These are phyloP conservation scores for Cryptococcus jaspeensis DNA, from an alignment of 1,284 basidiomycete genomes.

Conservation along the genomic window DNA sequence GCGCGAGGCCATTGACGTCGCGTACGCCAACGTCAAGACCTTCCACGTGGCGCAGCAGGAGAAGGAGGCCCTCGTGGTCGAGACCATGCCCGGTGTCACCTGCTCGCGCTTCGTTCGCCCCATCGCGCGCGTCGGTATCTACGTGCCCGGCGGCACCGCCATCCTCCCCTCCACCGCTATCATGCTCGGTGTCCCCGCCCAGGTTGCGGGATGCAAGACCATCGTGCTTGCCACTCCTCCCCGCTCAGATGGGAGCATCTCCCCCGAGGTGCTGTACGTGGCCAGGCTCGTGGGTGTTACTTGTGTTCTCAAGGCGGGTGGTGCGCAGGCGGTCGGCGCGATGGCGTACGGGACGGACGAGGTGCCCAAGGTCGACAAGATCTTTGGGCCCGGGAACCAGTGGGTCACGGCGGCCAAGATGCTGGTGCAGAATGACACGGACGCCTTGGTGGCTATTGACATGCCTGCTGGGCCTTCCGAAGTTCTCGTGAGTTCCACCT, in stretches of 20 bases:
- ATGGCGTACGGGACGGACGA: conserved; percentile 94
- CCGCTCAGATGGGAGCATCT: conserved; percentile 81
- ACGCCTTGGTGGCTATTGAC: conserved; percentile 93
- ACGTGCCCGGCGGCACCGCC: conserved; percentile 97
- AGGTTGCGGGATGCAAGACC: conserved; percentile 91
- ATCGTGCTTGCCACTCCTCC: conserved; percentile 96
- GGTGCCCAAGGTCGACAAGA: conserved; percentile 99
- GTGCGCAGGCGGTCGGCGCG: conserved; percentile 95
- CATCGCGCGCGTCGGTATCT: conserved; percentile 91
- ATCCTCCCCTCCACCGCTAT: conserved; percentile 94
- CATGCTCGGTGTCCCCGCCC: conserved; percentile 97
- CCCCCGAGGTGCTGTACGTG: conserved; percentile 93
- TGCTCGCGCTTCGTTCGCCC: conserved; percentile 92
- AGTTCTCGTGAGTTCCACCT: conserved; percentile 69
- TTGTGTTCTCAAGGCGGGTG: conserved; percentile 87
- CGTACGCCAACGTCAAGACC: conserved; percentile 86
- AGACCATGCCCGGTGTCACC: conserved; percentile 97
- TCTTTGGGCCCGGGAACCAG: conserved; percentile 98
- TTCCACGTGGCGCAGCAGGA: conserved; percentile 86
- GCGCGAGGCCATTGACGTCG: conserved; percentile 80
- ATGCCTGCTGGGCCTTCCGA: conserved; percentile 99
- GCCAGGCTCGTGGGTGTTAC: conserved; percentile 83
- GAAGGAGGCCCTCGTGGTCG: conserved; percentile 71
- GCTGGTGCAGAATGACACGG: conserved; percentile 98
- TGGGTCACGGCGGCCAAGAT: conserved; percentile 99